Evolutionary conservation across 352 stramenopile genomes (phyloP).

Genomic region (Globisporangium iwayamae): DNA sequence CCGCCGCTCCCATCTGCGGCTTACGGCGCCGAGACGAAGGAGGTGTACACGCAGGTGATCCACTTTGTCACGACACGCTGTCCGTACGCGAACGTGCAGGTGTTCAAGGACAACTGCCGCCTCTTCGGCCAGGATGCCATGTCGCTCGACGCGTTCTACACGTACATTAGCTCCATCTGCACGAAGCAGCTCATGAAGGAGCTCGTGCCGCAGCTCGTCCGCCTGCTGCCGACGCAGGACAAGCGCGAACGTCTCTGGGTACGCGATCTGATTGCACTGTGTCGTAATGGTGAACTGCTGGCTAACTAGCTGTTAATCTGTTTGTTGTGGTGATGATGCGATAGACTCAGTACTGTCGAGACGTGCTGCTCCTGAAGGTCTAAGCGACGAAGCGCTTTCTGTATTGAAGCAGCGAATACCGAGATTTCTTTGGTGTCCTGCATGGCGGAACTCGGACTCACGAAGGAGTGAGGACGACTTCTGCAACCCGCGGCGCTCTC

Average conservation of each 20-base stretch:
- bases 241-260: slow-evolving; percentile 83
- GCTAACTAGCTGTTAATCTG: slow-evolving; percentile 4
- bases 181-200: slow-evolving; percentile 68
- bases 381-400: not conserved
- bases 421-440: not conserved
- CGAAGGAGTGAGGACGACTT: too few species aligned
- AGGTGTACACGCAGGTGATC: slow-evolving; percentile 81
- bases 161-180: slow-evolving; percentile 80
- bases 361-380: slow-evolving; percentile 21
- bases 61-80: slow-evolving; percentile 71
- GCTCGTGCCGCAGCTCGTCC: slow-evolving; percentile 76
- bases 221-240: slow-evolving; percentile 76
- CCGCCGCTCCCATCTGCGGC: slow-evolving; percentile 53
- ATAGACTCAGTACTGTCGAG: slow-evolving; percentile 19
- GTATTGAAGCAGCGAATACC: not conserved
- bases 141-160: slow-evolving; percentile 80
- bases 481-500: not conserved
- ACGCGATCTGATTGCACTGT: slow-evolving; percentile 18
- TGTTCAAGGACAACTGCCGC: slow-evolving; percentile 88
- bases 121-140: slow-evolving; percentile 85
- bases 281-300: not conserved
- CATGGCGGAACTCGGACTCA: too few species aligned
- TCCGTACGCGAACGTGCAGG: slow-evolving; percentile 76
- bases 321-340: slow-evolving; percentile 16
- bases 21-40: slow-evolving; percentile 70